Evolutionary conservation across 2,329 filamentous ascomycete species (phyloP).

Genomic region (Penicillium corylophilum): DNA sequence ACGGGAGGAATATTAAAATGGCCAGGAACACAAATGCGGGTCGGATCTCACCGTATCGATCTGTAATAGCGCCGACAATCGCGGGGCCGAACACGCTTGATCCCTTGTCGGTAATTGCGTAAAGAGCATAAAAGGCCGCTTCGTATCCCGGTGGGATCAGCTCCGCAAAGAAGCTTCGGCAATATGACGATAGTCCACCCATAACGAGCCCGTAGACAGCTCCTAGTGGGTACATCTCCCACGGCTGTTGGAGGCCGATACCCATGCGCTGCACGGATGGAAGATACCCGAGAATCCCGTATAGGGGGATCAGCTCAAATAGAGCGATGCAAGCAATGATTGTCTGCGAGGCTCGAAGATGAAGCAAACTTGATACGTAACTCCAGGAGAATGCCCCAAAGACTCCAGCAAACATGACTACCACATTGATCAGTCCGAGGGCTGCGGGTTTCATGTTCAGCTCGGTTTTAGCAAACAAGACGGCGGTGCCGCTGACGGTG

Average conservation of each 20-base stretch:
- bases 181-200: constrained; percentile 89
- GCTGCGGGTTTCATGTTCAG: constrained; percentile 86
- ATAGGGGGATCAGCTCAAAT: constrained; percentile 90
- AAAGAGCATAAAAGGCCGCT: constrained; percentile 93
- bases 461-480: constrained; percentile 92
- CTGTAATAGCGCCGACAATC: constrained; percentile 90
- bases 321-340: constrained; percentile 88
- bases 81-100: constrained; percentile 90
- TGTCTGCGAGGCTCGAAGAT: constrained; percentile 76
- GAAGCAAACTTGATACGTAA: constrained; percentile 67
- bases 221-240: constrained; percentile 94
- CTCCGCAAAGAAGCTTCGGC: constrained; percentile 87
- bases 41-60: constrained; percentile 74
- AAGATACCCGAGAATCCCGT: constrained; percentile 84
- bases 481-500: constrained; percentile 89
- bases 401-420: constrained; percentile 80
- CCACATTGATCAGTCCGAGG: constrained; percentile 88
- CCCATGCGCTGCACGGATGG: constrained; percentile 74
- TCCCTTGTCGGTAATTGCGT: constrained; percentile 96
- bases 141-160: constrained; percentile 92
- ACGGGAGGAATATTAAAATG: constrained; percentile 76
- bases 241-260: constrained; percentile 84
- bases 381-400: constrained; percentile 89
- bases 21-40: constrained; percentile 92
- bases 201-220: constrained; percentile 91